Base-by-base conservation (phyloP, 164 flowering plant species). In the Stephania japonica region DNA sequence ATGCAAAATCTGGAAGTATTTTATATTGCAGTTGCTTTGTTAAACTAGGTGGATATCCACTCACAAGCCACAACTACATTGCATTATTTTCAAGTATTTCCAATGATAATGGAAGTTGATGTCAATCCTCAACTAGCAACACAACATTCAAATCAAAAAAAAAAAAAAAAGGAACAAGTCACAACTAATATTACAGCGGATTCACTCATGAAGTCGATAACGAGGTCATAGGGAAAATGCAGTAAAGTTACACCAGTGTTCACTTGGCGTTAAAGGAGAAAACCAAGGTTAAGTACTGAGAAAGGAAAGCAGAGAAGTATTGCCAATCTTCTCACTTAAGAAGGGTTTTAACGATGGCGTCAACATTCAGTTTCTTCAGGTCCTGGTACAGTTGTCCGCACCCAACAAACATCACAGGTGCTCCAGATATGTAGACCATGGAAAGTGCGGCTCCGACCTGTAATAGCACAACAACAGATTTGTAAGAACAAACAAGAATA, bases 401-500 rank as follows among this genome's bases (percentile, higher is more conserved):
- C 49, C 99, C 98, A 68, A 95, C 97, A 63, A 95, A 95, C 97
- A 95, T 95, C 61, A 93, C 97, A 0, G 99, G 99, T 65, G 99
- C 87, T 69, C 99, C 97, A 19, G 99, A 95, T 19, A 93, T 84
- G 82, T 95, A 95, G 21, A 95, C 99, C 98, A 95, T 95, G 11
- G 97, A 95, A 49, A 95, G 84, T 47, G 97, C 98, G 18, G 97
- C 98, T 81, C 99, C 99, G 73, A 95, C 99, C 99, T 95, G 75
- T 71, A 77, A 47, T 32, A 32, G 38, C 44, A 73, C n/a, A 27
- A 6, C n/a, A 27, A 6, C 21, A 70, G 3, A 47, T 47, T 47
- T 16, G 23, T 44, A 42, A 71, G 49, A 38, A 59, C 19, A 11
- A 71, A 21, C 18, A 4, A 1, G 32, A 53, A 11, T 14, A 32